Conservation (phyloP, 352 stramenopile genomes). For the Globisporangium acanthophoron region DNA sequence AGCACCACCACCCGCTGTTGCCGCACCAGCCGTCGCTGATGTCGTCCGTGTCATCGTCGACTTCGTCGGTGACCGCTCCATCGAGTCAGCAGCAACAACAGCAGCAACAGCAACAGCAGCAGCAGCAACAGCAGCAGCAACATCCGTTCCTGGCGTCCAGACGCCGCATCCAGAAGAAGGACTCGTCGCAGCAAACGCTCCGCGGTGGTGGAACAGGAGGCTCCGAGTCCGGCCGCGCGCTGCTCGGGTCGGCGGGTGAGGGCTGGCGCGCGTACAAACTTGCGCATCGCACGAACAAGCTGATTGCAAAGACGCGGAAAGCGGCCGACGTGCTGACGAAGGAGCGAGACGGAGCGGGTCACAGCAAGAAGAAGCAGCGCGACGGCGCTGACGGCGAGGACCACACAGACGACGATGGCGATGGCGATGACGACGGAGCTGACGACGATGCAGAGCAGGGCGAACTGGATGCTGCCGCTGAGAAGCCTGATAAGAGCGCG, state of each 20-base stretch:
- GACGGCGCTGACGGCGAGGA: background rate
- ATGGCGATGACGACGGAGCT: background rate
- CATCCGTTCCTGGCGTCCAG: conserved; percentile 7
- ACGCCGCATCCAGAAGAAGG: conserved; percentile 12
- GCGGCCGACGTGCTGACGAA: conserved; percentile 28
- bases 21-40: conserved; percentile 1
- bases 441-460: background rate
- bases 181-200: conserved; percentile 4
- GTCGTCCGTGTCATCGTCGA: background rate
- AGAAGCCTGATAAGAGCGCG: background rate
- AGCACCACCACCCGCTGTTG: conserved; percentile 6
- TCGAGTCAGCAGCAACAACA: background rate
- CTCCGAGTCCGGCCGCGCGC: conserved; percentile 1
- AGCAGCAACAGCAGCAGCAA: conserved; percentile 3
- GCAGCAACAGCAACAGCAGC: background rate
- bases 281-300: conserved; percentile 48
- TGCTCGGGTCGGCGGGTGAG: conserved; percentile 12
- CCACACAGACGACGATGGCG: background rate
- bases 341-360: conserved; percentile 11
- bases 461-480: background rate
- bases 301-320: conserved; percentile 56
- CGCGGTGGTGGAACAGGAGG: background rate
- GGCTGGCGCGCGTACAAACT: conserved; percentile 61
- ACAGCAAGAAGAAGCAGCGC: conserved; percentile 2
- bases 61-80: background rate